Evolutionary conservation across 2,329 filamentous ascomycete genomes (phyloP).

Genomic region (Fusarium nematophilum): DNA sequence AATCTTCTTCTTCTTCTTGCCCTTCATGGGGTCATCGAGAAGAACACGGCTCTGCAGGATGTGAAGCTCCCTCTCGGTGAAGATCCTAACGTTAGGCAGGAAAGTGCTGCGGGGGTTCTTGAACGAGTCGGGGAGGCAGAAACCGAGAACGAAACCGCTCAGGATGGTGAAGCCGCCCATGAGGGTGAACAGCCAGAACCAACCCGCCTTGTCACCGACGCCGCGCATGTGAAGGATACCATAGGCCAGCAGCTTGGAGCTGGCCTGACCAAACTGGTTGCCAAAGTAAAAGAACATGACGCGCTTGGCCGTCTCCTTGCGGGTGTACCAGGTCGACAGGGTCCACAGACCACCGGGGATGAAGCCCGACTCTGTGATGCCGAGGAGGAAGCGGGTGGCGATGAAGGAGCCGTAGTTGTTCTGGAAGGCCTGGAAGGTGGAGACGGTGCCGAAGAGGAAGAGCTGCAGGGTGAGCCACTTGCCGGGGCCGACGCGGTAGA

Average conservation of each 20-base stretch:
- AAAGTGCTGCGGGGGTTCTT: constrained; percentile 56
- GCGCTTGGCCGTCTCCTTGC: constrained; percentile 62
- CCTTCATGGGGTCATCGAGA: constrained; percentile 58
- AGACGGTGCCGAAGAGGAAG: constrained; percentile 64
- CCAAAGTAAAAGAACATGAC: constrained; percentile 68
- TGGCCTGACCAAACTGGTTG: constrained; percentile 60
- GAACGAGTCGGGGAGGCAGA: constrained; percentile 59
- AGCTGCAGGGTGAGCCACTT: constrained; percentile 65
- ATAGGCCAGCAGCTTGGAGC: constrained; percentile 54
- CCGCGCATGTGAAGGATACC: constrained; percentile 63
- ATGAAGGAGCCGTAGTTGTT: constrained; percentile 59
- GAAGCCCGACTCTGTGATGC: constrained; percentile 65
- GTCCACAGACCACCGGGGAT: constrained; percentile 64
- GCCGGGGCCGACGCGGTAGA: constrained; percentile 54
- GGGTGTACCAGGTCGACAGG: constrained; percentile 67
- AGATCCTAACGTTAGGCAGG: constrained; percentile 49
- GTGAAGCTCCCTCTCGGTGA: constrained; percentile 54
- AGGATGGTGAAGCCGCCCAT: constrained; percentile 65
- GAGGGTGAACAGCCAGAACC: constrained; percentile 67
- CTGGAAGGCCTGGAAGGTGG: constrained; percentile 66
- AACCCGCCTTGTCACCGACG: constrained; percentile 60
- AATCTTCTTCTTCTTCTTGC: constrained; percentile 61
- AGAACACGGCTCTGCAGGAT: constrained; percentile 56
- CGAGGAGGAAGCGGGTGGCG: constrained; percentile 62
- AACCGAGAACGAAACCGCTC: constrained; percentile 54